Conservation (phyloP, 805 yeast species). For the Lachancea sp. region DNA sequence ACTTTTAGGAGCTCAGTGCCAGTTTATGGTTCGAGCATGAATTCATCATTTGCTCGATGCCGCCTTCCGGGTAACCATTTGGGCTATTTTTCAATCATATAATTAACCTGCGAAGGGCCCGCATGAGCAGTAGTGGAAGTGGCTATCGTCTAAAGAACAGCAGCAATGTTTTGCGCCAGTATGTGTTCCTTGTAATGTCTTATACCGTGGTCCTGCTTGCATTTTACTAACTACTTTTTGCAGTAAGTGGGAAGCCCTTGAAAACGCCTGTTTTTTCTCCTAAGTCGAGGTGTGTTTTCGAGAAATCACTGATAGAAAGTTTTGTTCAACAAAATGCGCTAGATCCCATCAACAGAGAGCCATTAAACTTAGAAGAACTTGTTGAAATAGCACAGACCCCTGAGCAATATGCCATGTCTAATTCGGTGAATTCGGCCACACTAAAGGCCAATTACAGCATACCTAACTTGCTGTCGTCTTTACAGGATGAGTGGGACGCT, state of each 20-base stretch:
- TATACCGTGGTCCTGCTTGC: background rate
- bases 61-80: background rate
- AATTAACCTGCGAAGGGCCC: slow-evolving; percentile 1
- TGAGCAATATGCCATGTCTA: slow-evolving; percentile 23
- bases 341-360: slow-evolving; percentile 72
- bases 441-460: slow-evolving; percentile 42
- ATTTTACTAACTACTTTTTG: background rate
- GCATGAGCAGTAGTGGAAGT: background rate
- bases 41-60: background rate
- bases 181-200: background rate
- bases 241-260: slow-evolving; percentile 65
- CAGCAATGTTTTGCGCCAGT: slow-evolving; percentile 32
- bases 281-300: slow-evolving; percentile 65
- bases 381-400: slow-evolving; percentile 36
- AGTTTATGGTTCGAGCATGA: background rate
- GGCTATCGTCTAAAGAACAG: background rate
- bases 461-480: slow-evolving; percentile 65
- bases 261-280: slow-evolving; percentile 72
- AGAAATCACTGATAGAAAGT: slow-evolving; percentile 49
- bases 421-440: slow-evolving; percentile 39
- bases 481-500: slow-evolving; percentile 90
- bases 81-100: background rate
- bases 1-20: too few relatives aligned
- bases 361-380: slow-evolving; percentile 52
- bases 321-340: slow-evolving; percentile 58